Conservation (phyloP, 805 yeast species). For the Teunomyces panamensis region DNA sequence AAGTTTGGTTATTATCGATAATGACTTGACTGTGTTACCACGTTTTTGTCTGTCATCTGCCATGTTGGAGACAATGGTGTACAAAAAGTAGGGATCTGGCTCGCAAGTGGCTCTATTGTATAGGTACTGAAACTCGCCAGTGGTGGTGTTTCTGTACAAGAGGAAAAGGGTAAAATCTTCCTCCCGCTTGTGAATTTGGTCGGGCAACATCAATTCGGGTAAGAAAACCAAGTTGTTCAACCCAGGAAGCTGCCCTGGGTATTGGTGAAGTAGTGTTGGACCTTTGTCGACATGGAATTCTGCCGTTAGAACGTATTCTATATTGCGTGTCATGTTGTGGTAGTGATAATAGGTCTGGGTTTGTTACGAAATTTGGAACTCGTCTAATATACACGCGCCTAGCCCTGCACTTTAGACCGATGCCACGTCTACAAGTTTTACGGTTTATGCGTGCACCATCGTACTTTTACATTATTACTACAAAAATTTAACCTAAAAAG, state of each 20-base stretch:
- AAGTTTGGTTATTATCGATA: conserved; percentile 56
- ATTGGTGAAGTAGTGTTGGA: conserved; percentile 58
- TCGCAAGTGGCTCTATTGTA: conserved; percentile 32
- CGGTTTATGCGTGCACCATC: neutral
- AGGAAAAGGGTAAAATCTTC: conserved; percentile 60
- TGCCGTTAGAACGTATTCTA: conserved; percentile 61
- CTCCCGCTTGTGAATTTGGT: conserved; percentile 54
- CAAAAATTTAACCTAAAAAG: neutral
- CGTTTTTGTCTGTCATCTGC: conserved; percentile 45
- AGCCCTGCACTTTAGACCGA: neutral
- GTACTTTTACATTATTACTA: neutral
- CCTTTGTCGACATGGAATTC: conserved; percentile 82
- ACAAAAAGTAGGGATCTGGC: conserved; percentile 47
- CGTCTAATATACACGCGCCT: neutral
- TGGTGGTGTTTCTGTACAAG: conserved; percentile 41
- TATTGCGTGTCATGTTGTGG: conserved; percentile 26
- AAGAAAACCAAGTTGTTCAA: conserved; percentile 33
- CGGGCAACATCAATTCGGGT: conserved; percentile 61
- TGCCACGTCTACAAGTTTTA: conserved; percentile 2
- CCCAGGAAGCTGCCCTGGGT: conserved; percentile 47
- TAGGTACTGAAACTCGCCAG: conserved; percentile 39
- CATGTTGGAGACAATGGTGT: conserved; percentile 53
- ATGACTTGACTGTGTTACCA: conserved; percentile 58
- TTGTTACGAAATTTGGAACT: neutral
- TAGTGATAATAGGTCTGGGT: neutral